Conservation (phyloP, 2,329 filamentous ascomycete species). For the Scleromitrula shiraiana region DNA sequence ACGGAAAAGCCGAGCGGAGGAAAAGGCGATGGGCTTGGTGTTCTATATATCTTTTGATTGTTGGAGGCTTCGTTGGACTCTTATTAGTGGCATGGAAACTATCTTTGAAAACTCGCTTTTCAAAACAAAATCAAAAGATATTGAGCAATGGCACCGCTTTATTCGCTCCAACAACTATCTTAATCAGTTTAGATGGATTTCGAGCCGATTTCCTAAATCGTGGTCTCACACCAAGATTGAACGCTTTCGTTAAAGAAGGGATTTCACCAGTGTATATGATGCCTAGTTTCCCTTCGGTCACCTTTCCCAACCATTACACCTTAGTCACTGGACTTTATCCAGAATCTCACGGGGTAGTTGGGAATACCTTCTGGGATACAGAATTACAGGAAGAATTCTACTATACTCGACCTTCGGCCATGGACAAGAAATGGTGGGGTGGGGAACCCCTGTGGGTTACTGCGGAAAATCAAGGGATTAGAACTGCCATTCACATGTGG, state of each 20-base stretch:
- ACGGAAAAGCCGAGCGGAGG: slow-evolving; percentile 41
- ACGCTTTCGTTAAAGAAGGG: slow-evolving; percentile 66
- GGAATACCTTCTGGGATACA: slow-evolving; percentile 93
- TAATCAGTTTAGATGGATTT: slow-evolving; percentile 93
- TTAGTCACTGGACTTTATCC: slow-evolving; percentile 87
- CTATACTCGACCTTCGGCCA: slow-evolving; percentile 68
- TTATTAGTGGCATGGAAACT: slow-evolving; percentile 52
- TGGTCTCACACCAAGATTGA: slow-evolving; percentile 74
- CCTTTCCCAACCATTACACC: slow-evolving; percentile 94
- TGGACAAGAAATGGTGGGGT: slow-evolving; percentile 88
- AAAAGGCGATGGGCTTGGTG: slow-evolving; percentile 47
- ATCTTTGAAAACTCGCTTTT: slow-evolving; percentile 38
- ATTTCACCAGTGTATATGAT: slow-evolving; percentile 89
- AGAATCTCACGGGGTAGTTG: slow-evolving; percentile 85
- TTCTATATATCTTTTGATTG: slow-evolving; percentile 44
- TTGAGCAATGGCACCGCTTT: slow-evolving; percentile 77
- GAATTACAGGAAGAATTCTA: slow-evolving; percentile 70
- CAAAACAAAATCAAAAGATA: slow-evolving; percentile 30
- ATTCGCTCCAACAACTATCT: slow-evolving; percentile 85
- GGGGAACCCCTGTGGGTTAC: slow-evolving; percentile 93
- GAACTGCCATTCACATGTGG: slow-evolving; percentile 94
- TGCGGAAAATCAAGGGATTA: slow-evolving; percentile 72
- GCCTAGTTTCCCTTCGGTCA: slow-evolving; percentile 91
- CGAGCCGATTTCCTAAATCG: slow-evolving; percentile 83
- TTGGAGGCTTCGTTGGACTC: slow-evolving; percentile 47